Conservation (phyloP, 345 rosid species). For the Dipteronia dyeriana region DNA sequence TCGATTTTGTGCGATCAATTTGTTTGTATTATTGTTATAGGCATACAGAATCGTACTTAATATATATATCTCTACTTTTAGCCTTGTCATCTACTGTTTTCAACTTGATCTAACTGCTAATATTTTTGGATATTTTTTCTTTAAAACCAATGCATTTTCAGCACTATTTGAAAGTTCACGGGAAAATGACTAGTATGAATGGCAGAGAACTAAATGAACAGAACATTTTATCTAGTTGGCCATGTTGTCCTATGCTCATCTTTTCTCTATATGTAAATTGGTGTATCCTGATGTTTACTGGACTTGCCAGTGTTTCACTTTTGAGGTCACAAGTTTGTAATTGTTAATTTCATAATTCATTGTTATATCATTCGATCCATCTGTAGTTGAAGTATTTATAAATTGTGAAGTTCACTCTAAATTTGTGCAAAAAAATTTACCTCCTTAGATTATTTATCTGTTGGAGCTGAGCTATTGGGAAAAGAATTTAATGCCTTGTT, state of each 20-base stretch:
- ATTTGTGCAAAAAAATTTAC: too few relatives aligned
- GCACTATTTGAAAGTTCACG: not conserved
- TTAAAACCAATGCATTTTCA: not conserved
- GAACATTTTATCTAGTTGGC: not conserved
- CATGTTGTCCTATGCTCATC: not conserved
- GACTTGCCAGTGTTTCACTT: not conserved
- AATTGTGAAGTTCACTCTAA: not conserved
- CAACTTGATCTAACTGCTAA: not conserved
- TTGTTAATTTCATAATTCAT: not conserved
- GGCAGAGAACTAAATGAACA: not conserved
- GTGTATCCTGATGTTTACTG: not conserved
- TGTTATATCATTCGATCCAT: not conserved
- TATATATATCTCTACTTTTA: not conserved
- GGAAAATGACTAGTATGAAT: not conserved
- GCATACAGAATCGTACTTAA: too few relatives aligned
- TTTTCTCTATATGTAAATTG: not conserved
- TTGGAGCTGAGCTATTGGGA: not conserved
- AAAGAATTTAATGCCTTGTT: conserved; percentile 9
- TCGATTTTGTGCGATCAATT: not conserved
- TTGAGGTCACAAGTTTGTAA: not conserved
- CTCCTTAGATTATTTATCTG: not conserved
- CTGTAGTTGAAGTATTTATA: not conserved
- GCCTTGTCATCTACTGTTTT: not conserved
- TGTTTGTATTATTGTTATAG: not conserved
- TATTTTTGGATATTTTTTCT: not conserved